phyloP scores from a whole-genome alignment of 2,329 filamentous ascomycete genomes.

The Sporothrix variecibatus region DNA sequence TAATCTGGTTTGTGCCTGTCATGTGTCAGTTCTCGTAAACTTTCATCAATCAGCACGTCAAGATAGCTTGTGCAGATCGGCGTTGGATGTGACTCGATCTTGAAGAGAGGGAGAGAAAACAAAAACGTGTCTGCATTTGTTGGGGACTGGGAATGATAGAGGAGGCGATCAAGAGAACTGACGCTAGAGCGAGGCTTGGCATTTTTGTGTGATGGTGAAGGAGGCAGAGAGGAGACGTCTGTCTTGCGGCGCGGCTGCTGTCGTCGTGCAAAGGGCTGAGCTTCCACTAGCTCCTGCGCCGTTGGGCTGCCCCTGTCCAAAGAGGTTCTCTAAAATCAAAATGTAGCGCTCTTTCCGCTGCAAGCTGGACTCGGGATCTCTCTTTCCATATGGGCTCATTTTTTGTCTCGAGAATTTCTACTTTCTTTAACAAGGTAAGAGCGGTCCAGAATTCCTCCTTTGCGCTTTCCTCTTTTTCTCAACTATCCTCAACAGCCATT shows the following conservation, averaged over 20 bases:
- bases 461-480: background rate
- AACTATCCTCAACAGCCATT: background rate
- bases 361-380: background rate
- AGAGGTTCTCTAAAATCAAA: background rate
- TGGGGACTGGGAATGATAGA: background rate
- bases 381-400: background rate
- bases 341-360: background rate
- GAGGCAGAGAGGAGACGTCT: background rate
- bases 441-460: background rate
- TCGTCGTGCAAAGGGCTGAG: background rate
- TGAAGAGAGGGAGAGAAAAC: background rate
- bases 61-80: background rate
- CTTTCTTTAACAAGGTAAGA: background rate
- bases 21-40: background rate
- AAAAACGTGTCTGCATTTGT: background rate
- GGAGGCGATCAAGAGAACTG: background rate
- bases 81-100: background rate
- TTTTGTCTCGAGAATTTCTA: background rate
- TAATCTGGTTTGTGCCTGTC: too few species aligned
- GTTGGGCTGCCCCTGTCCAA: background rate
- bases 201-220: too few species aligned
- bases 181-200: constrained; percentile 2
- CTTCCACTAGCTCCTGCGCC: background rate
- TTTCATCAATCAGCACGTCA: background rate
- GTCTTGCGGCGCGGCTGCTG: background rate